Conservation (phyloP, 75 land plant species). For the Azolla pinnata region DNA sequence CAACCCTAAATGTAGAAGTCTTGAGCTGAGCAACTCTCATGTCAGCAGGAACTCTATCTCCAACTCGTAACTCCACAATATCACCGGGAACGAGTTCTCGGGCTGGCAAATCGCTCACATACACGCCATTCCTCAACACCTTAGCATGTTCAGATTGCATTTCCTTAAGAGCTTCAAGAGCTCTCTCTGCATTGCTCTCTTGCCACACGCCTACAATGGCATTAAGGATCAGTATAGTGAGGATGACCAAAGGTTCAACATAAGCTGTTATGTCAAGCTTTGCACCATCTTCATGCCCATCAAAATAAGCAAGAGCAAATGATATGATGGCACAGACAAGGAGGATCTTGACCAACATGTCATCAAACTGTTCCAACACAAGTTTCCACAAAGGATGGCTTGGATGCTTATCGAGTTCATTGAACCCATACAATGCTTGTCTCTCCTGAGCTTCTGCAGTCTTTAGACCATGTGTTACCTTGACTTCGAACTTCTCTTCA, state of each 20-base stretch:
- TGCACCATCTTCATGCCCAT: conserved; percentile 44
- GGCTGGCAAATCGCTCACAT: conserved; percentile 37
- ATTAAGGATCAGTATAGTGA: conserved; percentile 50
- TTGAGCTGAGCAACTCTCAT: conserved; percentile 48
- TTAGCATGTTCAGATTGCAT: conserved; percentile 68
- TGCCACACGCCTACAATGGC: conserved; percentile 83
- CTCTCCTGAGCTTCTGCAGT: conserved; percentile 23
- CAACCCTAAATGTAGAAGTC: conserved; percentile 53
- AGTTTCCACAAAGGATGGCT: conserved; percentile 50
- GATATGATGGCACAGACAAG: conserved; percentile 56
- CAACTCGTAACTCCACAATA: conserved; percentile 58
- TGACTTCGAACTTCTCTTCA: conserved; percentile 29
- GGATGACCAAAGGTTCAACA: conserved; percentile 64
- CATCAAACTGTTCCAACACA: conserved; percentile 61
- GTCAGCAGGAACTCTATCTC: conserved; percentile 75
- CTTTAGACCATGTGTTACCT: conserved; percentile 25
- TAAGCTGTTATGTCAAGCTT: conserved; percentile 48
- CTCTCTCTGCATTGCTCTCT: conserved; percentile 68
- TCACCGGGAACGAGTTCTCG: conserved; percentile 68
- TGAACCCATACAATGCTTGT: conserved; percentile 38
- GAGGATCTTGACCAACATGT: conserved; percentile 55
- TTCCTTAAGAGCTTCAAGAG: conserved; percentile 61
- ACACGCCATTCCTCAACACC: conserved; percentile 38
- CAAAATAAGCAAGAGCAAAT: conserved; percentile 57
- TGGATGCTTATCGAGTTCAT: conserved; percentile 58